Evolutionary conservation across 345 rosid species (phyloP).

Genomic region (Eucalyptus cladocalyx): DNA sequence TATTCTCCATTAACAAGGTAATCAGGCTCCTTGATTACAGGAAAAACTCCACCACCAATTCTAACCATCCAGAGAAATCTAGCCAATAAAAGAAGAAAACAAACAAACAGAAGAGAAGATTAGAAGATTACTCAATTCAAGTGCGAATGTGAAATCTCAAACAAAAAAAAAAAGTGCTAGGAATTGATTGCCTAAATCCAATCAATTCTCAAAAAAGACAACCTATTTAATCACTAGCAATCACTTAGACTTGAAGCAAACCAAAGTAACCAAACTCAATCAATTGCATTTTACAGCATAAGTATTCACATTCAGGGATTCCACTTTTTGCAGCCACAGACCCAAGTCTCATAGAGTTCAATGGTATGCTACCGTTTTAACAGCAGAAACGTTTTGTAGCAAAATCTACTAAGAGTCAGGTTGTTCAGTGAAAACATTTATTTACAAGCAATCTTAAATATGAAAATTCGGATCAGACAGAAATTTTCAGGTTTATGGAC

Average conservation of each 20-base stretch:
- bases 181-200: background rate
- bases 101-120: background rate
- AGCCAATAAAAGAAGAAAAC: background rate
- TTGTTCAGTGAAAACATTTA: background rate
- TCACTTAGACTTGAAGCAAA: background rate
- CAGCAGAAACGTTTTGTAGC: background rate
- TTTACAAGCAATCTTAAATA: background rate
- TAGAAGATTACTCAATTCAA: background rate
- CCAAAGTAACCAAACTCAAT: background rate
- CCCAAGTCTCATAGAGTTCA: background rate
- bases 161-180: background rate
- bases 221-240: background rate
- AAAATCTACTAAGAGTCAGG: background rate
- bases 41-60: conserved; percentile 98
- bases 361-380: background rate
- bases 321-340: background rate
- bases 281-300: background rate
- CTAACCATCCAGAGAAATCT: conserved; percentile 99
- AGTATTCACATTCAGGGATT: background rate
- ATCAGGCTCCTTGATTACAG: conserved; percentile 95
- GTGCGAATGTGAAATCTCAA: background rate
- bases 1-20: conserved; percentile 98
- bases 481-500: background rate
- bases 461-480: background rate
- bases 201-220: background rate